Percentiles rank a stretch among this genome's conserved stretches.
Evolutionary conservation across 2,329 filamentous ascomycete species (phyloP).

Genomic region (Massarina eburnea): DNA sequence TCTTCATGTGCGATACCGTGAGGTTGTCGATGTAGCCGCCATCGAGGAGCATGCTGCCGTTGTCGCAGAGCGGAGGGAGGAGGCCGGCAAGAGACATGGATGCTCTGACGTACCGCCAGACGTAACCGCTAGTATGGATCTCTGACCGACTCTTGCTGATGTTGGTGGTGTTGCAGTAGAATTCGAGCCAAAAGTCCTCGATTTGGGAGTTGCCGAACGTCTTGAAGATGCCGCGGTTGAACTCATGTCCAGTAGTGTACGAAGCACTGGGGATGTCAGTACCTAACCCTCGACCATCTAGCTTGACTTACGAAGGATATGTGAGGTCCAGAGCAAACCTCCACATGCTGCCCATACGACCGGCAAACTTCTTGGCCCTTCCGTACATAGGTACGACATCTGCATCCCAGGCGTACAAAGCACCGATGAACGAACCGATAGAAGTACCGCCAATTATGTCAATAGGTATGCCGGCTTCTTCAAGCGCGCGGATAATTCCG

Average conservation of each 20-base stretch:
- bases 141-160: constrained; percentile 92
- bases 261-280: constrained; percentile 59
- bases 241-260: constrained; percentile 97
- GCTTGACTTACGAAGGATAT: constrained; percentile 69
- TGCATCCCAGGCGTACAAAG: constrained; percentile 91
- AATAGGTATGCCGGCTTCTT: constrained; percentile 94
- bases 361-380: constrained; percentile 93
- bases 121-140: constrained; percentile 94
- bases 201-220: constrained; percentile 96
- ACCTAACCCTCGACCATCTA: neutral
- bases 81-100: constrained; percentile 96
- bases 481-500: constrained; percentile 89
- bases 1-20: constrained; percentile 96
- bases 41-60: constrained; percentile 94
- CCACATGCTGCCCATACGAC: constrained; percentile 99
- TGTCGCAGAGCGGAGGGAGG: constrained; percentile 90
- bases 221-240: constrained; percentile 99
- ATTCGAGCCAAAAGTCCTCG: constrained; percentile 98
- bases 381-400: constrained; percentile 98
- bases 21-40: constrained; percentile 97
- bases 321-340: constrained; percentile 95
- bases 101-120: constrained; percentile 94
- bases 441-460: constrained; percentile 95
- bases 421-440: constrained; percentile 93
- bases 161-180: constrained; percentile 99